These are phyloP conservation scores for Rachicladosporium sp. DNA, from an alignment of 2,329 filamentous ascomycete genomes.

Conservation along the genomic window DNA sequence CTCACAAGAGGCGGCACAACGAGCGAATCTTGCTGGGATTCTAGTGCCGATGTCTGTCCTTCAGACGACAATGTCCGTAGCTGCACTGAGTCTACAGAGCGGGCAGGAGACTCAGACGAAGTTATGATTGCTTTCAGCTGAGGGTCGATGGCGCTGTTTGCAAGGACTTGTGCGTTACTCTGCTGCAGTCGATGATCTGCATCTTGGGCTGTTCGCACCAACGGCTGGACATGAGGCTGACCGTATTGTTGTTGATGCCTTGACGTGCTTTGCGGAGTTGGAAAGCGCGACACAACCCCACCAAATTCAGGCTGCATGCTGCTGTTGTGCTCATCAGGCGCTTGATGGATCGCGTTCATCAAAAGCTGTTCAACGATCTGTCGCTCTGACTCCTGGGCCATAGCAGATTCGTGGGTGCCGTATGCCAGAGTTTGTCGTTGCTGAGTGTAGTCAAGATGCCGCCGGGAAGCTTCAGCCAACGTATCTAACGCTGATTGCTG, in stretches of 20 bases:
- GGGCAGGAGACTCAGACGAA: no score
- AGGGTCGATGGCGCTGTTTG: no score
- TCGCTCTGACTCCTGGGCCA: neutral
- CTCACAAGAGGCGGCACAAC: no score
- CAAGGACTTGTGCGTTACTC: no score
- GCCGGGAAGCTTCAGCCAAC: conserved; percentile 75
- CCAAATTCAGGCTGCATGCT: conserved; percentile 25
- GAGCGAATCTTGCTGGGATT: conserved; percentile 4
- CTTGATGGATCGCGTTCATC: neutral
- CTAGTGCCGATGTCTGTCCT: no score
- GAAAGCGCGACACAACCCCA: no score
- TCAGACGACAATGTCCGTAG: no score
- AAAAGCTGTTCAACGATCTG: neutral
- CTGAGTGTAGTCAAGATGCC: conserved; percentile 53
- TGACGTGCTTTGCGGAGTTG: no score
- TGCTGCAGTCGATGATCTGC: neutral
- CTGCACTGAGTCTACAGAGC: no score
- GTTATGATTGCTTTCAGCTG: no score
- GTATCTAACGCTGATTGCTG: conserved; percentile 77
- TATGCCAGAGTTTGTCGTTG: neutral
- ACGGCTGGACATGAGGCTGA: no score
- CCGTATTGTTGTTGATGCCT: no score
- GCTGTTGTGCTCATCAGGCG: conserved; percentile 7
- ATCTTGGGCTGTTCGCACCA: neutral
- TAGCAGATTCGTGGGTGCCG: neutral